Conservation (phyloP, 2,329 filamentous ascomycete genomes). For the Rhinocladiella similis region DNA sequence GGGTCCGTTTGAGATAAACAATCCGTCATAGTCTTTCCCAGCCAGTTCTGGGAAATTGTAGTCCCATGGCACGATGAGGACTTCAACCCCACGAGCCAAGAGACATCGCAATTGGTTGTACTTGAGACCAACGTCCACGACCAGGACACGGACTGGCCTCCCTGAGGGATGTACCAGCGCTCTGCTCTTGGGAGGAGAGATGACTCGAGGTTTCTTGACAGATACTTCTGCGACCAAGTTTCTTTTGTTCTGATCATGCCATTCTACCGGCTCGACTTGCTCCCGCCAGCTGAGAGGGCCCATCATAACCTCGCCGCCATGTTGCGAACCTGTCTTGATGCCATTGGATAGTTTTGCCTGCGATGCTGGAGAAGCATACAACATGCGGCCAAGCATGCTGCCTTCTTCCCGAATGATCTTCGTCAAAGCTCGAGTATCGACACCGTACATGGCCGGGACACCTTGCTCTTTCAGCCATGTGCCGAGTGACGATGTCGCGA, state of each 20-base stretch:
- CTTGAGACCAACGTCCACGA: constrained; percentile 96
- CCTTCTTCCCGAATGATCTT: constrained; percentile 92
- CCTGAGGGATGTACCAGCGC: constrained; percentile 86
- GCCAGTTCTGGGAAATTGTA: constrained; percentile 80
- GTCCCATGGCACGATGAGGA: constrained; percentile 93
- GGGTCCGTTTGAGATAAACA: constrained; percentile 97
- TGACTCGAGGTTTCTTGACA: constrained; percentile 80
- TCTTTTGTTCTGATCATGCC: constrained; percentile 87
- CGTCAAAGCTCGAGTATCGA: constrained; percentile 90
- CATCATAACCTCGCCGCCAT: constrained; percentile 31
- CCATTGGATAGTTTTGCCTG: constrained; percentile 42
- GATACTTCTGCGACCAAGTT: constrained; percentile 75
- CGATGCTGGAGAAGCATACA: constrained; percentile 62
- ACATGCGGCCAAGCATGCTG: constrained; percentile 91
- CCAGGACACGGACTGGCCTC: constrained; percentile 81
- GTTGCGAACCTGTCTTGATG: constrained; percentile 41
- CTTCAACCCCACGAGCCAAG: constrained; percentile 85
- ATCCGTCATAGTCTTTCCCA: constrained; percentile 85
- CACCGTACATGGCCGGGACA: constrained; percentile 88
- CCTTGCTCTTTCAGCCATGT: constrained; percentile 96
- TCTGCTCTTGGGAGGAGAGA: constrained; percentile 69
- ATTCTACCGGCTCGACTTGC: constrained; percentile 77
- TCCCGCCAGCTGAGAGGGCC: constrained; percentile 48
- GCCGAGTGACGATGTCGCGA: constrained; percentile 86
- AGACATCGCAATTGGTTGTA: constrained; percentile 97